Base-by-base conservation (phyloP, 78 protist species). In the slime mould (Dictyostelium discoideum) region DNA sequence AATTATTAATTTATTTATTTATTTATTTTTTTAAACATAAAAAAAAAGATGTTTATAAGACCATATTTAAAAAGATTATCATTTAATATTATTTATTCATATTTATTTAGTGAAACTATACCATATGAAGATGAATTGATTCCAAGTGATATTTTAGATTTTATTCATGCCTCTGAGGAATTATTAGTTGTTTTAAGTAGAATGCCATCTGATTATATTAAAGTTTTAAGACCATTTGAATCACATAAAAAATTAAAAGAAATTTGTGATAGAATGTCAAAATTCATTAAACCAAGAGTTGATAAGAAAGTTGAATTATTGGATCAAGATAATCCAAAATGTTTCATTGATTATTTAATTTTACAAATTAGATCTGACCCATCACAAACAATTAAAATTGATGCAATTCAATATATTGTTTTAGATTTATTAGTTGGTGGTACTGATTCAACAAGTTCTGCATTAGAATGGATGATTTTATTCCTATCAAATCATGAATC, bases 381-480 rank as follows among this genome's bases (percentile, higher is more conserved):
- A 26, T 50, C 10, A 7, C 18, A 65, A 72, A 2, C 9, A 2
- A 16, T 90, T 32, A 16, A 77, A 72, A 26, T 82, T 18, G 42
- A 42, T 32, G 22, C 46, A 14, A 20, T 90, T 13, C 67, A 82
- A 50, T 46, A 85, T 46, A 90, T 90, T 26, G 83, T 82, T 73
- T 16, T 90, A 0, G 95, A 90, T 42, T 39, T 90, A 54, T 67
- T 90, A 32, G 95, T 90, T 50, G 95, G 89, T 72, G 95, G 95
- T 32, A 82, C 84, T 2, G 95, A 90, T 73, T 82, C 95, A 24
- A 46, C 87, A 26, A 26, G 83, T 32, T 72, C 84, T 9, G 32
- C 95, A 16, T 1, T 90, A 7, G 89, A 90, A 50, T 90, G 88
- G 87, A 44, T 90, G 29, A 63, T 90, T 50, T 40, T 90, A 11